Percentiles rank a stretch among this genome's conserved stretches.
These are phyloP conservation scores for Termitomyces sp. DNA, from an alignment of 768 basidiomycete species.

Conservation along the genomic window DNA sequence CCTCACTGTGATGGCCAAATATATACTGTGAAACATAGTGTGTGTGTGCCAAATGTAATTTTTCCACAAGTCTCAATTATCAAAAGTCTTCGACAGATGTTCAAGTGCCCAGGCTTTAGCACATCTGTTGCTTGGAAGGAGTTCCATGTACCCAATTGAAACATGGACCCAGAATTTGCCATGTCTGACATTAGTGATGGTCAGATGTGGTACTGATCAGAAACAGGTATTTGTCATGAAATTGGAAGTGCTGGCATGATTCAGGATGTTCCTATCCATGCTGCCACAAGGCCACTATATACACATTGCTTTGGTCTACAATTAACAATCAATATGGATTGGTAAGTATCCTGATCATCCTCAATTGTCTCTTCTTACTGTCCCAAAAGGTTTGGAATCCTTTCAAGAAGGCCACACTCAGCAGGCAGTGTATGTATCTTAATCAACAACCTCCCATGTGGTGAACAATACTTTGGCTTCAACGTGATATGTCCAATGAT, in stretches of 20 bases:
- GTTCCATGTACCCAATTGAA: background rate
- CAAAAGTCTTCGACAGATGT: background rate
- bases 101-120: background rate
- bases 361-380: too few relatives aligned
- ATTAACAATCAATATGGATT: too few relatives aligned
- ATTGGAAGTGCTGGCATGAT: constrained; percentile 1
- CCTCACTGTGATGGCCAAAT: background rate
- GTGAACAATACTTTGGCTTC: too few relatives aligned
- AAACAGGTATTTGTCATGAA: background rate
- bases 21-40: background rate
- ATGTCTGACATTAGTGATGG: constrained; percentile 2
- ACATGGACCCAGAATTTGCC: background rate
- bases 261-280: constrained; percentile 3
- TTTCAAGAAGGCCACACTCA: too few relatives aligned
- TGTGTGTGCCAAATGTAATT: background rate
- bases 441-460: too few relatives aligned
- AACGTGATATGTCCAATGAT: too few relatives aligned
- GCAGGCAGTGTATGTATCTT: too few relatives aligned
- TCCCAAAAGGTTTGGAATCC: too few relatives aligned
- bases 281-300: background rate
- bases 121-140: background rate
- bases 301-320: too few relatives aligned
- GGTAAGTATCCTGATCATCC: too few relatives aligned
- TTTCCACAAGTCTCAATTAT: background rate
- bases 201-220: background rate